phyloP scores from a whole-genome alignment of 2,329 filamentous ascomycete genomes.

The Graphilbum fragrans region DNA sequence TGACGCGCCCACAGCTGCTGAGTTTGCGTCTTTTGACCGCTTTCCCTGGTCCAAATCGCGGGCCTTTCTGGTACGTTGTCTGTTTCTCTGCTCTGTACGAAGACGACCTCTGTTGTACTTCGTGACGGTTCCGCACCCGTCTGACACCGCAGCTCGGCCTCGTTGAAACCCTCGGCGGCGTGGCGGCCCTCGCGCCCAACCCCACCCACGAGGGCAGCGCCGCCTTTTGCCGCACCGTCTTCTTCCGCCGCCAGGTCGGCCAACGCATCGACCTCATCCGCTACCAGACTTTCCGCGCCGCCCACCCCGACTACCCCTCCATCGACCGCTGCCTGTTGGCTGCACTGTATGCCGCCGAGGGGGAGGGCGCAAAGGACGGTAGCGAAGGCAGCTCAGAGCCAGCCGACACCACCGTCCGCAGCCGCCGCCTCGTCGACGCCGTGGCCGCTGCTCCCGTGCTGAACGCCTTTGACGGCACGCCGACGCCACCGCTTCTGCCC shows the following conservation, averaged over 20 bases:
- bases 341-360: conserved; percentile 16
- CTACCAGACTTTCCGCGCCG: conserved; percentile 9
- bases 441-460: conserved; percentile 4
- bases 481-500: conserved; percentile 3
- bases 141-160: conserved; percentile 10
- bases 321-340: conserved; percentile 11
- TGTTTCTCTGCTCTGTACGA: neutral
- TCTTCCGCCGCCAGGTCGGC: conserved; percentile 11
- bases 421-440: conserved; percentile 7
- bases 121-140: neutral
- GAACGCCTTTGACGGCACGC: conserved; percentile 8
- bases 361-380: neutral
- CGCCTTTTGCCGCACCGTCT: conserved; percentile 13
- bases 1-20: neutral
- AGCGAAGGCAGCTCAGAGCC: neutral
- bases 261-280: conserved; percentile 10
- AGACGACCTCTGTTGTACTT: neutral
- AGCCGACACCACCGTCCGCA: neutral
- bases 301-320: conserved; percentile 7
- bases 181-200: conserved; percentile 8
- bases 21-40: conserved; percentile 11
- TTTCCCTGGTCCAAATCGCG: conserved; percentile 12
- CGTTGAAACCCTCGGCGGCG: conserved; percentile 13
- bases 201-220: conserved; percentile 11
- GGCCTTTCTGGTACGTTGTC: conserved; percentile 9